phyloP scores from a whole-genome alignment of 177 flowering plant genomes.

The Vitis hybrid region DNA sequence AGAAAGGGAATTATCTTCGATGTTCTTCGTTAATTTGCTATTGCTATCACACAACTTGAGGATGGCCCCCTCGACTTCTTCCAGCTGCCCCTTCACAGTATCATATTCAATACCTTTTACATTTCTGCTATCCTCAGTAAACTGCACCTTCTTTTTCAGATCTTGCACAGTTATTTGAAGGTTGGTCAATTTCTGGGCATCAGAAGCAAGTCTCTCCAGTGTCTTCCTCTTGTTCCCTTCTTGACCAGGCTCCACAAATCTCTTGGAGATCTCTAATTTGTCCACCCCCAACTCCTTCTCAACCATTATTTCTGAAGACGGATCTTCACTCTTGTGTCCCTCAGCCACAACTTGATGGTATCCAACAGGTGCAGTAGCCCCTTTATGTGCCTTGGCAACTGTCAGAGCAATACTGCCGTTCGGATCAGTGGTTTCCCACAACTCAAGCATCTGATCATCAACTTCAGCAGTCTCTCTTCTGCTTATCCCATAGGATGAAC shows the following conservation, averaged over 20 bases:
- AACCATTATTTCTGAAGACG: slow-evolving; percentile 33
- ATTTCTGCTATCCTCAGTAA: slow-evolving; percentile 44
- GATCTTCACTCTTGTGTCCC: slow-evolving; percentile 26
- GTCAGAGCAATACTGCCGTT: slow-evolving; percentile 40
- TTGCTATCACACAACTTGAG: slow-evolving; percentile 56
- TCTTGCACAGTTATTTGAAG: slow-evolving; percentile 71
- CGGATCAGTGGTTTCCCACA: slow-evolving; percentile 61
- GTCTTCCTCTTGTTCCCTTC: slow-evolving; percentile 54
- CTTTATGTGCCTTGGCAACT: slow-evolving; percentile 31
- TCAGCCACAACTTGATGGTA: slow-evolving; percentile 25
- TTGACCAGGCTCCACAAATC: slow-evolving; percentile 28
- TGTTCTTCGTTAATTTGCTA: slow-evolving; percentile 45
- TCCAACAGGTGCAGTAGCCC: slow-evolving; percentile 13
- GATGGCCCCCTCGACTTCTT: slow-evolving; percentile 62
- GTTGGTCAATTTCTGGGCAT: slow-evolving; percentile 59
- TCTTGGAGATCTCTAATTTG: slow-evolving; percentile 60
- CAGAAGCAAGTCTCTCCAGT: slow-evolving; percentile 62
- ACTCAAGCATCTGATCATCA: slow-evolving; percentile 55
- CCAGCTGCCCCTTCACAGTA: slow-evolving; percentile 61
- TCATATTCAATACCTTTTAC: slow-evolving; percentile 56
- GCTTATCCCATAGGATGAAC: slow-evolving; percentile 52
- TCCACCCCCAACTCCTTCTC: slow-evolving; percentile 79
- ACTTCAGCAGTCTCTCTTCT: slow-evolving; percentile 32
- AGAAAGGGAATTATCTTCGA: slow-evolving; percentile 32
- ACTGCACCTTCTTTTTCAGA: slow-evolving; percentile 66